Conservation (phyloP, 78 protist species). For the Guillardia theta region DNA sequence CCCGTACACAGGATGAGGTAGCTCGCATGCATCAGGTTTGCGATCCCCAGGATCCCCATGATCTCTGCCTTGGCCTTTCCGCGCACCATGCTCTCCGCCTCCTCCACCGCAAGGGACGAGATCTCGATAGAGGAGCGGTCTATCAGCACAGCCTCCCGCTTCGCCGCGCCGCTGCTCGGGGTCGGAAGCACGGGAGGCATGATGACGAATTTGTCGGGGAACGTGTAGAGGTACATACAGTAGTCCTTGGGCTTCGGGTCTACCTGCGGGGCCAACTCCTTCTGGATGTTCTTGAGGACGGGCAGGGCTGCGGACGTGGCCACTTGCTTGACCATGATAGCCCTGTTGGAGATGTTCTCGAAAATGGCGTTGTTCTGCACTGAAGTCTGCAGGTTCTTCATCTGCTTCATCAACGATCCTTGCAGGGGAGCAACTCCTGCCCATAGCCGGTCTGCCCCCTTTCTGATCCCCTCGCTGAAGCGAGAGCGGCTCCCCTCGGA, state of each 20-base stretch:
- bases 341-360: not conserved
- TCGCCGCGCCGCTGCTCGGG: not conserved
- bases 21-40: not conserved
- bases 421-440: not conserved
- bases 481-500: no score
- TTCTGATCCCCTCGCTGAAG: not conserved
- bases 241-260: not conserved
- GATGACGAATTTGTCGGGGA: not conserved
- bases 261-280: not conserved
- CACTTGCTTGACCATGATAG: not conserved
- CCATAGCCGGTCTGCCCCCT: not conserved
- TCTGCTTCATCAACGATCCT: not conserved
- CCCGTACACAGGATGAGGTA: not conserved
- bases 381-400: not conserved
- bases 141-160: not conserved
- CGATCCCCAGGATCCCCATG: conserved; percentile 6
- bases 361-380: not conserved
- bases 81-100: not conserved
- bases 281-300: not conserved
- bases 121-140: not conserved
- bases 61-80: conserved; percentile 1
- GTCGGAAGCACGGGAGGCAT: no score
- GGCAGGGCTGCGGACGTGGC: not conserved
- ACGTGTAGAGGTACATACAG: not conserved
- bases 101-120: not conserved